Conservation (phyloP, 2,329 filamentous ascomycete genomes). For the Daldinia eschscholtzii region DNA sequence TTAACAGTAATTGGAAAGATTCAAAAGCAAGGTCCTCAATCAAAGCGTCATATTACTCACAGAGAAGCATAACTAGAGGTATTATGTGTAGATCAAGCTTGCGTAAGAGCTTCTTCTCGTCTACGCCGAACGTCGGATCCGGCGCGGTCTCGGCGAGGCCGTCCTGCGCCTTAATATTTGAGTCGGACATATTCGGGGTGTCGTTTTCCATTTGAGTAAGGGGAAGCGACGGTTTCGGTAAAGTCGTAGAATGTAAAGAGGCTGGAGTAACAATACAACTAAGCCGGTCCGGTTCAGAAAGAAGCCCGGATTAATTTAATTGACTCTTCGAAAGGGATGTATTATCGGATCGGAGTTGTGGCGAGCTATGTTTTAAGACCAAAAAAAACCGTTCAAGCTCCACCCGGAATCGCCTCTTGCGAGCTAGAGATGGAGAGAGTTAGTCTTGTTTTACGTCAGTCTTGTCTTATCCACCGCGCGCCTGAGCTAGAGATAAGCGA, state of each 20-base stretch:
- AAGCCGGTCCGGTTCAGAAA: background rate
- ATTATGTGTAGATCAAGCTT: constrained; percentile 75
- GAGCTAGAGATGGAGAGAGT: constrained; percentile 24
- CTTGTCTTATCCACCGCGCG: constrained; percentile 17
- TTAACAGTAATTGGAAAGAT: background rate
- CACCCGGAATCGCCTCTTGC: constrained; percentile 27
- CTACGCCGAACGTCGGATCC: constrained; percentile 42
- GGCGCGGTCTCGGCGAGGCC: constrained; percentile 25
- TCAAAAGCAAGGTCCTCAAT: background rate
- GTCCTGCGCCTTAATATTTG: constrained; percentile 35
- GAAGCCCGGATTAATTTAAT: constrained; percentile 4
- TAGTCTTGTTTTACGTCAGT: constrained; percentile 28
- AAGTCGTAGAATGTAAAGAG: background rate
- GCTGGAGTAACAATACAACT: background rate
- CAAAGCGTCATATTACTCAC: constrained; percentile 38
- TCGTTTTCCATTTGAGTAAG: constrained; percentile 29
- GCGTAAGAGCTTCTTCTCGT: constrained; percentile 70
- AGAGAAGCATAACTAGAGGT: constrained; percentile 76
- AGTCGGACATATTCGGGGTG: constrained; percentile 41
- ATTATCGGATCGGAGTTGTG: constrained; percentile 19
- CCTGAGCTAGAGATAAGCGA: constrained; percentile 23
- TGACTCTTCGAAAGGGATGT: constrained; percentile 7
- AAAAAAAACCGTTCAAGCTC: constrained; percentile 30
- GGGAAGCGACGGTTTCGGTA: background rate
- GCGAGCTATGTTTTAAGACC: constrained; percentile 9